Evolutionary conservation across 169 alveolate species (phyloP), one percentile per base, ranked within the genome.

Genomic region (Plasmodium cynomolgi): DNA sequence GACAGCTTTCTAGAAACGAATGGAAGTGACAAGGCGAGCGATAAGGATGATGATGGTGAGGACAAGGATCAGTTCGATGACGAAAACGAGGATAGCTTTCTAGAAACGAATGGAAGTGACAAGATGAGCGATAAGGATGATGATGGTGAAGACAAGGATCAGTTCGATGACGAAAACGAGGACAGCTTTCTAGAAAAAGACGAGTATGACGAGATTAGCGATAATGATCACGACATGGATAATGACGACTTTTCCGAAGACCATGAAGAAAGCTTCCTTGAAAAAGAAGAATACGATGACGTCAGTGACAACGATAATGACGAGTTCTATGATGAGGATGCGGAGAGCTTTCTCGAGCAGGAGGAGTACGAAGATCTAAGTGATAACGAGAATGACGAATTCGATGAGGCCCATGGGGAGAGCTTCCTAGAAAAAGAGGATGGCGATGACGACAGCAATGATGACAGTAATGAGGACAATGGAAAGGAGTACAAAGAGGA

Each of bases 1-100:
- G 84, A 77, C 1, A 90, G 94, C 15, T 88, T 88, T 79, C 39
- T 88, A 17, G 94, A 88, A 77, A 50, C 41, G 15, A 33, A 86
- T 15, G 50, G 50, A 13, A 33, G 44, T 75, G 80, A 84, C 37
- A 3, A 83, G 11, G 13, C 3, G 20, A 29, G 2, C 15, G 34
- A 86, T 33, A 47, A 75, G 7, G 88, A 75, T 23, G 34, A 62
- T 0, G 92, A 58, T 29, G 2, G 58, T 7, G 29, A 23, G 6
- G 92, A 68, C 3, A 26, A 79, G 17, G 88, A 88, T 9, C 73
- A 88, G 15, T 34, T 39, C 7, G 90, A 74, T 26, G 72, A 47
- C 8, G 34, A 90, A 39, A 4, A 74, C 34, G 91, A 6, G 15
- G 84, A 77, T 0, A 90, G 94, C 15, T 88, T 88, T 79, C 39